These are phyloP conservation scores for Saururus chinensis DNA, from an alignment of 164 flowering plant species.

Conservation along the genomic window DNA sequence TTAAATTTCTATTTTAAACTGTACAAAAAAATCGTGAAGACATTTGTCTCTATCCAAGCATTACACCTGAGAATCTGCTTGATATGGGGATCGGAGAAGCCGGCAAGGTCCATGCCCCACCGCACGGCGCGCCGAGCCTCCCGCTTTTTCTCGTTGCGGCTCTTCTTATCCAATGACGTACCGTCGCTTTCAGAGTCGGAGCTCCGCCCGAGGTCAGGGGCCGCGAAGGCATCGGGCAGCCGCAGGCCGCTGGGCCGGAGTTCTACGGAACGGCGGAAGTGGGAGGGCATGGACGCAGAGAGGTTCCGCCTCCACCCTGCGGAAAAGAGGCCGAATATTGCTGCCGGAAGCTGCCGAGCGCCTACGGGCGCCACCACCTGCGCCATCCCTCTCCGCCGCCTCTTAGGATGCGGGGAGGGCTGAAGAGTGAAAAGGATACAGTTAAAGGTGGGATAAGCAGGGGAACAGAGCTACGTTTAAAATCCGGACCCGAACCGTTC, in stretches of 20 bases:
- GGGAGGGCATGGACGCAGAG: slow-evolving; percentile 8
- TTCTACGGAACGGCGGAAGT: slow-evolving; percentile 16
- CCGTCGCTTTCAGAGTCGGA: slow-evolving; percentile 9
- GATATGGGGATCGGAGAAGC: slow-evolving; percentile 60
- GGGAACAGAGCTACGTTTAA: too few relatives aligned
- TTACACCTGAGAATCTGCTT: slow-evolving; percentile 63
- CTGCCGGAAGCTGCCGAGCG: slow-evolving; percentile 2
- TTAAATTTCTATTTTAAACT: too few relatives aligned
- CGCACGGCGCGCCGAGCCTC: slow-evolving; percentile 71
- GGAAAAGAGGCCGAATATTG: slow-evolving; percentile 4
- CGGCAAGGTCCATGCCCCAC: slow-evolving; percentile 87
- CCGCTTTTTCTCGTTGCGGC: slow-evolving; percentile 77
- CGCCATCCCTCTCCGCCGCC: neutral
- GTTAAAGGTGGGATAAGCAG: too few relatives aligned
- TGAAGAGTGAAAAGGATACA: neutral
- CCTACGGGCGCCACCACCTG: slow-evolving; percentile 11
- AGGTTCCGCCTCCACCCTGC: neutral
- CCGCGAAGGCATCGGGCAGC: slow-evolving; percentile 9
- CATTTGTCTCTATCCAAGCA: too few relatives aligned
- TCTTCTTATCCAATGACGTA: slow-evolving; percentile 19
- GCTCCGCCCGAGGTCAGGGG: slow-evolving; percentile 1
- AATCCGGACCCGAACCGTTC: too few relatives aligned
- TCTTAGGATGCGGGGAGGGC: neutral
- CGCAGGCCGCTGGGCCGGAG: slow-evolving; percentile 30
- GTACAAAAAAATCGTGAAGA: too few relatives aligned